Conservation (phyloP, 306 rosid genomes). For the Castanopsis chinensis region DNA sequence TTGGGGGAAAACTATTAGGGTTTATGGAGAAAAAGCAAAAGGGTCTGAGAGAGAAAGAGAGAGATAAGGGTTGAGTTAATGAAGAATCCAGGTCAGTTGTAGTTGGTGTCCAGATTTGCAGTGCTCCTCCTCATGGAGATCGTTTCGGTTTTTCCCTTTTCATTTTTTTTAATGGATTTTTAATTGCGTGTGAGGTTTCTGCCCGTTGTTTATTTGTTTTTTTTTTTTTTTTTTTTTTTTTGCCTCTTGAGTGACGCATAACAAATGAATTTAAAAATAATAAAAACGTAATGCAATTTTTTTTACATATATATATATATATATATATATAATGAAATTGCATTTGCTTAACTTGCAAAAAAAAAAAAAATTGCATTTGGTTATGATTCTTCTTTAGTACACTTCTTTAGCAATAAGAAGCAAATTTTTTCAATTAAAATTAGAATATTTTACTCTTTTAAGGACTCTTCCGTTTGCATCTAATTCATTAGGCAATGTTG, state of each 20-base stretch:
- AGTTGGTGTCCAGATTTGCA: conserved; percentile 5
- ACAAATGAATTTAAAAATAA: no score
- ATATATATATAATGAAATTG: neutral
- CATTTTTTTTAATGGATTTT: neutral
- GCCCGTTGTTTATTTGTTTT: no score
- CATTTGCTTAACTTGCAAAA: neutral
- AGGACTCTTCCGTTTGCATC: no score
- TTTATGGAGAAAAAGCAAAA: conserved; percentile 13
- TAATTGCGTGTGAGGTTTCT: no score
- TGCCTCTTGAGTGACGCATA: no score
- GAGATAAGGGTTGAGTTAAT: neutral
- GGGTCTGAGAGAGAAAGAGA: neutral
- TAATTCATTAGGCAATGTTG: no score
- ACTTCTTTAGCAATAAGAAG: no score
- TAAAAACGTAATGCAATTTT: neutral
- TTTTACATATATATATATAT: neutral
- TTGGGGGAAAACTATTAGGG: neutral
- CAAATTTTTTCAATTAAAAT: no score
- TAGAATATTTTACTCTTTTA: no score
- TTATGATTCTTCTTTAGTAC: no score
- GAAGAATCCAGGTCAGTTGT: neutral
- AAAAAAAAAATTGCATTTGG: neutral
- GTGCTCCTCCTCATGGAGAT: conserved; percentile 32
- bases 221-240: neutral
- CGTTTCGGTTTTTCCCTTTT: conserved; percentile 25